Evolutionary conservation across 2,329 filamentous ascomycete species (phyloP), one percentile per base, ranked within the genome.

Genomic region (Hypomyces rosellus): DNA sequence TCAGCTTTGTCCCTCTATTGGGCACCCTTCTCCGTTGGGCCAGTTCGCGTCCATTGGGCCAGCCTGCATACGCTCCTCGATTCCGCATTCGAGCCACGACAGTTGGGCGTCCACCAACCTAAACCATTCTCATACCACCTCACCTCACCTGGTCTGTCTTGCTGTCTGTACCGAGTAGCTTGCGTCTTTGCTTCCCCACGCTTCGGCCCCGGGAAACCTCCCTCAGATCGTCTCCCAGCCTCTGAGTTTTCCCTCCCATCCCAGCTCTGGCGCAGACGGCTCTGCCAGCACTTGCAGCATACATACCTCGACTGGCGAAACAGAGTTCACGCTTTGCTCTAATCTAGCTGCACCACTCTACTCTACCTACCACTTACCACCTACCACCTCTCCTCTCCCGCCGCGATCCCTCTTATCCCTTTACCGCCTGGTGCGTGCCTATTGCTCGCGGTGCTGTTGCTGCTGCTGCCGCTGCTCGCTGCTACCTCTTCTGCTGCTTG

Each of bases 61-160:
- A 66, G 57, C 64, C 60, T 68, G 65, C 66, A 68, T 67, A 61
- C 59, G 55, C 59, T 66, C 58, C 61, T 57, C 56, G 60, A 64
- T 62, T 62, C 60, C 63, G 64, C 63, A 69, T 64, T 69, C 66
- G 66, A 69, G 66, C 66, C 66, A 69, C 66, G 66, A 69, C 66
- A 67, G 58, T 64, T 60, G 61, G 62, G 42, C 51, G 47, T 49
- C 46, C 40, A 45, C 45, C 49, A 48, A 59, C 59, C 64, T 64
- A 61, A 63, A 40, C 44, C 5, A 36, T 60, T 57, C 64, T 65
- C 63, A 65, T 64, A 65, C 64, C 62, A 62, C 41, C 43, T n/a
- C n/a, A n/a, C n/a, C n/a, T n/a, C n/a, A n/a, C n/a, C n/a, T n/a
- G n/a, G n/a, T n/a, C n/a, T 58, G 55, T 63, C 57, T 59, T 61